A percentile compares a stretch with the other conserved stretches of the same genome.
Conservation (phyloP, 176 grass and related monocot species). For the Chloris gayana region DNA sequence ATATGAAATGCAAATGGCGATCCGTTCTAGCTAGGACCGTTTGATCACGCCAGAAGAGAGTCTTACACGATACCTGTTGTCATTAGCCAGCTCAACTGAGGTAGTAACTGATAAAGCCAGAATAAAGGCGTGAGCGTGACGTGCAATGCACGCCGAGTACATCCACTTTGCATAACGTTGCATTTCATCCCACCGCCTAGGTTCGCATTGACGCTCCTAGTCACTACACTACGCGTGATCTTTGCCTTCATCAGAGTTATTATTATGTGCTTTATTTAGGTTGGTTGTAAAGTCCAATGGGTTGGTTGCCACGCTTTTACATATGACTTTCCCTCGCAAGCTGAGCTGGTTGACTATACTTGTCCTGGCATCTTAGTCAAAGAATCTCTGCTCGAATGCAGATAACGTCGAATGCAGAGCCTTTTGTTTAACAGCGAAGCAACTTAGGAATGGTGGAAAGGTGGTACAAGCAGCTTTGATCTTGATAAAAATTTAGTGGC, state of each 20-base stretch:
- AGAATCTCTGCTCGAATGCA: background rate
- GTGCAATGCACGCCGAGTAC: constrained; percentile 43
- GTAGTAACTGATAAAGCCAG: constrained; percentile 4
- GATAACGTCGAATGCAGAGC: background rate
- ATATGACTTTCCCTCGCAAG: too few relatives aligned
- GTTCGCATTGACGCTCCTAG: background rate
- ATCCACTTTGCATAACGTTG: constrained; percentile 8
- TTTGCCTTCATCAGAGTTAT: background rate
- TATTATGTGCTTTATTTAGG: background rate
- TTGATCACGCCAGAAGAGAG: background rate
- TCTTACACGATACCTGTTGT: constrained; percentile 4
- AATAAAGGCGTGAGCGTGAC: constrained; percentile 41
- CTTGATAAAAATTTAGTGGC: background rate
- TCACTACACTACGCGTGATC: background rate
- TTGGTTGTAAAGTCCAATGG: constrained; percentile 23
- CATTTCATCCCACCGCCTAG: constrained; percentile 33
- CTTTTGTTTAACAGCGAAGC: constrained; percentile 8
- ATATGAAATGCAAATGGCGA: background rate
- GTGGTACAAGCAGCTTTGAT: background rate
- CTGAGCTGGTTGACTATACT: constrained; percentile 31
- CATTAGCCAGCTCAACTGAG: constrained; percentile 9
- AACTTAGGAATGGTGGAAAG: constrained; percentile 24
- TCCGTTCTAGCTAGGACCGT: background rate
- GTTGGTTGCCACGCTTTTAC: too few relatives aligned
- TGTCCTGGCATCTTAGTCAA: constrained; percentile 4